Base-by-base conservation (phyloP, 192 early-diverging fungal species). In the Mortierella antarctica region DNA sequence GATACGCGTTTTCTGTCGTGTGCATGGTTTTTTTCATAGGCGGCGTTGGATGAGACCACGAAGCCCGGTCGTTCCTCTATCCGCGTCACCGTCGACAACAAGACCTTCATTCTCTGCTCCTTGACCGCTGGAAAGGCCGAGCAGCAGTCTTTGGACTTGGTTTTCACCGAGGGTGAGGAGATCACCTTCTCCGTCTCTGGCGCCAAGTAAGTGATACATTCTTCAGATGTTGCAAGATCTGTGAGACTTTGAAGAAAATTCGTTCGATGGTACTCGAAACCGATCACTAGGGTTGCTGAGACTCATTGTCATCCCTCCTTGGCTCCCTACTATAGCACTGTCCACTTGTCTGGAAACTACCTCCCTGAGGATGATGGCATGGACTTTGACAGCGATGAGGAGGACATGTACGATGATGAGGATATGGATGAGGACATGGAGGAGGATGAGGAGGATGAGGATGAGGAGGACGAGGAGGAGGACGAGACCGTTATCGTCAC, bases 341-440 rank as follows among this genome's bases (percentile, higher is more conserved):
- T 95, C 21, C 87, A 95, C 68, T 73, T 95, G 67, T 90, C 91
- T 73, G 94, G 93, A 52, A 92, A 92, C 88, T 89, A 93, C 73
- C 56, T 91, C 23, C 85, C 87, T 62, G 88, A 89, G 23, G 82
- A 80, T 21, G 86, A 88, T 18, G 74, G 49, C 42, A 85, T 87
- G 73, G 83, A 74, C 57, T 84, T 68, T 66, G 83, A 74, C 47
- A 58, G 58, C 18, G 83, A 86, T 41, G 83, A 85, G 21, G 85
- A 86, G 23, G 67, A 84, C 17, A 68, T 71, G 61, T 69, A 64
- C 57, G 65, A 49, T 41, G 71, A 65, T 46, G 83, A 80, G 41
- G 80, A 76, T 20, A 31, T 31, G 31, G 77, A 81, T 84, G 58
- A 85, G 69, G 15, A 84, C 79, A 31, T 86, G 84, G 74, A 78